phyloP scores from a whole-genome alignment of 2,329 filamentous ascomycete species.

The Xylariales sp. region DNA sequence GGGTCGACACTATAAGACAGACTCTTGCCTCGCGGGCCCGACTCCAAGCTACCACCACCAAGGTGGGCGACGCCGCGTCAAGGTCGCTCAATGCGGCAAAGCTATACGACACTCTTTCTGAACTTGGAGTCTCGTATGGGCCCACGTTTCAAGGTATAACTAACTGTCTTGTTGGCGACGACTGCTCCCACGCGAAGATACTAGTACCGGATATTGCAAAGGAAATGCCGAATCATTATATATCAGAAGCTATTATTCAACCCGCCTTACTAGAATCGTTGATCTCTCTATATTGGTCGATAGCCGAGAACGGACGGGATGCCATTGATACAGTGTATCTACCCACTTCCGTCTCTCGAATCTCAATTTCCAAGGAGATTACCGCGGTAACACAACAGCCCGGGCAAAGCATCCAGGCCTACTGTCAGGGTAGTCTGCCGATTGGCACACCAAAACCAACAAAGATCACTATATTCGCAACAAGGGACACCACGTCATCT shows the following conservation, averaged over 20 bases:
- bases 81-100: slow-evolving; percentile 48
- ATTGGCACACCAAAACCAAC: slow-evolving; percentile 50
- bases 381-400: slow-evolving; percentile 44
- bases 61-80: slow-evolving; percentile 47
- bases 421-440: slow-evolving; percentile 51
- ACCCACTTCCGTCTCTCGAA: slow-evolving; percentile 55
- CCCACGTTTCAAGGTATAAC: slow-evolving; percentile 63
- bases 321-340: slow-evolving; percentile 55
- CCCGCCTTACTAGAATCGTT: slow-evolving; percentile 56
- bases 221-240: slow-evolving; percentile 54
- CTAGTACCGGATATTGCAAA: slow-evolving; percentile 52
- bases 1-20: slow-evolving; percentile 54
- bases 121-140: slow-evolving; percentile 63
- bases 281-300: slow-evolving; percentile 57
- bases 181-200: slow-evolving; percentile 52
- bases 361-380: slow-evolving; percentile 52
- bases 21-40: slow-evolving; percentile 46
- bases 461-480: slow-evolving; percentile 54
- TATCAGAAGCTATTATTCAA: slow-evolving; percentile 52
- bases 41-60: slow-evolving; percentile 48
- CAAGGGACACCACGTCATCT: slow-evolving; percentile 42
- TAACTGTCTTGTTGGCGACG: slow-evolving; percentile 56
- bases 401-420: slow-evolving; percentile 51
- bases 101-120: slow-evolving; percentile 60
- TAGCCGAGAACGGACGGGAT: slow-evolving; percentile 49